phyloP scores from a whole-genome alignment of 2,329 filamentous ascomycete species.

The Meredithiella fracta region DNA sequence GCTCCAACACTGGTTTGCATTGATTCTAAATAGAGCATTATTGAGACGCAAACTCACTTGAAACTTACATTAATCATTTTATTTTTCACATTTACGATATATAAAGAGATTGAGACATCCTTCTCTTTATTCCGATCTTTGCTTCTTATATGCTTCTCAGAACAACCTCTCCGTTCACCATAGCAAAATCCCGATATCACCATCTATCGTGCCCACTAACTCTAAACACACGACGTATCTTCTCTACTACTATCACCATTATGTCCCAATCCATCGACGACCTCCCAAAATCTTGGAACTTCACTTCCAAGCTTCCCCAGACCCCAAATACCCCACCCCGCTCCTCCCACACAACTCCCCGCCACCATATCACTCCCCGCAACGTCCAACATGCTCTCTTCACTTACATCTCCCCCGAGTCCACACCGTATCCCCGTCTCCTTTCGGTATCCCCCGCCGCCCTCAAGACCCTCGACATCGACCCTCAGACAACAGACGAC shows the following conservation, averaged over 20 bases:
- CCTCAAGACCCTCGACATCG: constrained; percentile 65
- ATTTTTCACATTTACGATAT: neutral
- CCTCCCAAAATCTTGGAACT: constrained; percentile 48
- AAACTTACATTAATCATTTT: neutral
- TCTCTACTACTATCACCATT: neutral
- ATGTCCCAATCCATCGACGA: constrained; percentile 28
- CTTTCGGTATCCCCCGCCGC: constrained; percentile 66
- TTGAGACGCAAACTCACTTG: neutral
- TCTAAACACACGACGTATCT: constrained; percentile 4
- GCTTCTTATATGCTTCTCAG: neutral
- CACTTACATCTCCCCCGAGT: constrained; percentile 76
- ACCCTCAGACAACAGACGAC: constrained; percentile 47
- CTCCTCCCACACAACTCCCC: constrained; percentile 66
- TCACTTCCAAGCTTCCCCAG: constrained; percentile 56
- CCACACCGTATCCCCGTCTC: constrained; percentile 55
- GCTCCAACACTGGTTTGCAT: neutral
- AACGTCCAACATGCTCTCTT: constrained; percentile 74
- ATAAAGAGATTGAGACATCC: too few species aligned
- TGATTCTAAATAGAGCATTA: too few species aligned
- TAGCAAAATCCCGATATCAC: neutral
- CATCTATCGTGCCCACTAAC: neutral
- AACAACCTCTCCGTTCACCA: neutral
- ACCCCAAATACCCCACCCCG: constrained; percentile 65
- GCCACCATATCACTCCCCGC: constrained; percentile 60
- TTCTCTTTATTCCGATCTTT: too few species aligned